Evolutionary conservation across 257 asterid genomes (phyloP).

Genomic region (Solanum gracilifrons): DNA sequence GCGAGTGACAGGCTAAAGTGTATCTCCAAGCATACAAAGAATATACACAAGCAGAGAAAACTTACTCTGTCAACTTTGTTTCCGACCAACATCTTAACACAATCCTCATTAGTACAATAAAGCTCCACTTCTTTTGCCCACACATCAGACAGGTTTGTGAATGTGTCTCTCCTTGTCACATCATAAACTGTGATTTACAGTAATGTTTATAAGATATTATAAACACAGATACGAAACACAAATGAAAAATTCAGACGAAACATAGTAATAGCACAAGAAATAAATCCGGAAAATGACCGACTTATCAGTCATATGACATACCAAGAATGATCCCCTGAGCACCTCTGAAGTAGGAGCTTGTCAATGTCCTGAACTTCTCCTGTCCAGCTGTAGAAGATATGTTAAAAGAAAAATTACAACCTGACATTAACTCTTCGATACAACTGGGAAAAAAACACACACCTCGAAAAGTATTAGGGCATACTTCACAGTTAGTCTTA

Average conservation of each 20-base stretch:
- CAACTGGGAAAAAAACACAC: neutral
- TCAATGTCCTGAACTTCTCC: constrained; percentile 75
- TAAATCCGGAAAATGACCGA: neutral
- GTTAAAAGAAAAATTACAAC: neutral
- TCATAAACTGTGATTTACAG: constrained; percentile 46
- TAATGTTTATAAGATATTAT: neutral
- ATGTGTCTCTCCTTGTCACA: constrained; percentile 78
- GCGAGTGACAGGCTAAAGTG: no score
- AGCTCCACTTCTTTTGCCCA: constrained; percentile 83
- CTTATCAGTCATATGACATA: constrained; percentile 12
- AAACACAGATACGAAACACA: neutral
- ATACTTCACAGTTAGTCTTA: neutral
- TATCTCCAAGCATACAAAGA: neutral
- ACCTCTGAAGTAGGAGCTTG: constrained; percentile 46
- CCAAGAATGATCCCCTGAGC: constrained; percentile 68
- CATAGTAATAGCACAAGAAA: neutral
- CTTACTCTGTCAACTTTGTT: constrained; percentile 84
- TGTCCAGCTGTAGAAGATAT: constrained; percentile 66
- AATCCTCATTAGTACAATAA: constrained; percentile 63
- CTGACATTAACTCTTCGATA: neutral
- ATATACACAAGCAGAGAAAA: neutral
- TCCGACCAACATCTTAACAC: constrained; percentile 85
- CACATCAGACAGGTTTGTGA: constrained; percentile 63
- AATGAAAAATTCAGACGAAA: neutral
- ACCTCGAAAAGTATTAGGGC: neutral